Percentiles rank a stretch among this genome's conserved stretches.
Evolutionary conservation across 768 basidiomycete genomes (phyloP).

Genomic region (Termitomyces sp.): DNA sequence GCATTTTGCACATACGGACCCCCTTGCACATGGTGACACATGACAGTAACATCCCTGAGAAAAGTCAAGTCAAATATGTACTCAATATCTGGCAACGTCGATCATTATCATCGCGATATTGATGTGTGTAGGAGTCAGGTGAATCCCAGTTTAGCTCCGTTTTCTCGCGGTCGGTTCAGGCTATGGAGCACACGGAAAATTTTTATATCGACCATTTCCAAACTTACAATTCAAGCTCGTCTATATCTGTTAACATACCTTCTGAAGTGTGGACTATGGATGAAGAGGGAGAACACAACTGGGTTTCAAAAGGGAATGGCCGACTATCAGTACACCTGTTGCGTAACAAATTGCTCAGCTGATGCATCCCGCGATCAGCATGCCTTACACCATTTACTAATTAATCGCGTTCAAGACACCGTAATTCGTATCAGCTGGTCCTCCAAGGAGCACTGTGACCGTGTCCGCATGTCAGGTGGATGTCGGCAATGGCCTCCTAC

Average conservation of each 20-base stretch:
- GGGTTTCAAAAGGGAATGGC: background rate
- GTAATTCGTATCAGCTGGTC: conserved; percentile 9
- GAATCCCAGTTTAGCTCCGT: background rate
- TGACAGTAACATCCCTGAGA: background rate
- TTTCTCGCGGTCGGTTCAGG: background rate
- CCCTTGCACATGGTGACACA: no score
- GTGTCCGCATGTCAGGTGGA: conserved; percentile 10
- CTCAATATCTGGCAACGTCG: background rate
- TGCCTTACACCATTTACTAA: conserved; percentile 1
- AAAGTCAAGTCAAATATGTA: background rate
- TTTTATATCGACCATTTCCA: background rate
- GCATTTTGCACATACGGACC: no score
- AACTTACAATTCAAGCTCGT: background rate
- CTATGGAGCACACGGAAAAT: background rate
- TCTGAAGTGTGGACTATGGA: background rate
- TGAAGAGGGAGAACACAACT: background rate
- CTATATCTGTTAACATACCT: background rate
- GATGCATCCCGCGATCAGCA: conserved; percentile 13
- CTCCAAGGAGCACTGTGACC: conserved; percentile 10
- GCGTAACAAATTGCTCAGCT: conserved; percentile 13
- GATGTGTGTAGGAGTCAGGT: background rate
- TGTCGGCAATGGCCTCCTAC: conserved; percentile 9
- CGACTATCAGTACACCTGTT: background rate
- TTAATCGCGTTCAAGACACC: conserved; percentile 6
- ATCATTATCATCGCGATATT: background rate